phyloP scores from a whole-genome alignment of 2,329 filamentous ascomycete genomes.

The Colletotrichum tropicicola region DNA sequence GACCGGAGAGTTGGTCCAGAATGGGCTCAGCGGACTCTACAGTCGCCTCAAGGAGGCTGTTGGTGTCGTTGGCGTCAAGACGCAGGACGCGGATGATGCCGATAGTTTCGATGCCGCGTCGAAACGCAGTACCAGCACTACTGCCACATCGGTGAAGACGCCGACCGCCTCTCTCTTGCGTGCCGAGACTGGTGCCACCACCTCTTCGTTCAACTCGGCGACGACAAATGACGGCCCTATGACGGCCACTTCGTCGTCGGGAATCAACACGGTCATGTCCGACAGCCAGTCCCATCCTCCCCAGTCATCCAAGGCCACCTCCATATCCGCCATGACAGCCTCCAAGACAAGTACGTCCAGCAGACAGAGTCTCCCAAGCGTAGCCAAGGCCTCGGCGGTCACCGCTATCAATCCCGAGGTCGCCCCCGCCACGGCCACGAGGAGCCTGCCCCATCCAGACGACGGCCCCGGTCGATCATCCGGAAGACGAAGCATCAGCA shows the following conservation, averaged over 20 bases:
- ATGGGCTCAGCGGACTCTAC: conserved; percentile 89
- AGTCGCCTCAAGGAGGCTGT: conserved; percentile 85
- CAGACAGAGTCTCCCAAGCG: conserved; percentile 51
- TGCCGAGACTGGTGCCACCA: conserved; percentile 46
- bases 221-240: conserved; percentile 42
- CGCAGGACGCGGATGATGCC: conserved; percentile 52
- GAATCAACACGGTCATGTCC: conserved; percentile 38
- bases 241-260: conserved; percentile 48
- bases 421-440: conserved; percentile 56
- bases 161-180: conserved; percentile 50
- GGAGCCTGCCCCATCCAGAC: conserved; percentile 52
- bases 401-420: conserved; percentile 55
- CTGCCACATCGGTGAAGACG: conserved; percentile 51
- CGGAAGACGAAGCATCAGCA: conserved; percentile 53
- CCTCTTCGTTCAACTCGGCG: conserved; percentile 42
- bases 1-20: conserved; percentile 79
- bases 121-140: conserved; percentile 51
- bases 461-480: conserved; percentile 50
- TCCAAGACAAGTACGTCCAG: conserved; percentile 52
- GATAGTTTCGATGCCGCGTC: conserved; percentile 53
- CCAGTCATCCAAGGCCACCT: conserved; percentile 57
- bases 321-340: conserved; percentile 54
- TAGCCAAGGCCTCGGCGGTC: conserved; percentile 51
- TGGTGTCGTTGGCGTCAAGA: conserved; percentile 66
- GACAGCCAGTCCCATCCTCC: conserved; percentile 52